Percentiles rank a stretch among this genome's conserved stretches.
These are phyloP conservation scores for Dichotomopilus funicola DNA, from an alignment of 2,329 filamentous ascomycete genomes.

Conservation along the genomic window DNA sequence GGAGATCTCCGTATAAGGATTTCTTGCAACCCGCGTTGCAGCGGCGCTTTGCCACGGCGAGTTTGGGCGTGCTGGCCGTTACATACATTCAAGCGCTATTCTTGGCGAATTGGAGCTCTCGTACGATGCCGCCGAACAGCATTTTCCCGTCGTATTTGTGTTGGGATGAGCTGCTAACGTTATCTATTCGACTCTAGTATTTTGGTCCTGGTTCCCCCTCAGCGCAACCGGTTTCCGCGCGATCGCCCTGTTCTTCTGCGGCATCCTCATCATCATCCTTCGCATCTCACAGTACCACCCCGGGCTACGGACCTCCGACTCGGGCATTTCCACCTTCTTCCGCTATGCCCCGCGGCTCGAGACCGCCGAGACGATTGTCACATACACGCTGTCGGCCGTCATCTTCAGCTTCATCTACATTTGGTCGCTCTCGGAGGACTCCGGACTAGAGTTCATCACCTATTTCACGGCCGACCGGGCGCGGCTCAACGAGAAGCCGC, in stretches of 20 bases:
- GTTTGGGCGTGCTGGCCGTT: conserved; percentile 59
- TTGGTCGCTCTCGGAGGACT: conserved; percentile 55
- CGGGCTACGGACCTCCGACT: conserved; percentile 63
- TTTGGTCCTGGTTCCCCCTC: conserved; percentile 85
- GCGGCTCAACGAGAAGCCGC: conserved; percentile 75
- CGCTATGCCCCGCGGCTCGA: conserved; percentile 51
- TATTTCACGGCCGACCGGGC: conserved; percentile 64
- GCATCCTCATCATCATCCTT: conserved; percentile 72
- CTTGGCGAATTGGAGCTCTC: conserved; percentile 62
- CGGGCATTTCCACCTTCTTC: conserved; percentile 58
- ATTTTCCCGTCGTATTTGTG: not conserved
- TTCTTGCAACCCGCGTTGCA: conserved; percentile 86
- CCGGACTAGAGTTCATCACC: conserved; percentile 67
- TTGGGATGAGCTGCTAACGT: not conserved
- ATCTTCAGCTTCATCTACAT: conserved; percentile 78
- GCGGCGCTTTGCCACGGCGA: conserved; percentile 74
- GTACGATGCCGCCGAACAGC: conserved; percentile 40
- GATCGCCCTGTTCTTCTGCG: conserved; percentile 66
- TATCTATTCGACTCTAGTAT: conserved; percentile 40
- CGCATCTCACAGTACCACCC: conserved; percentile 79
- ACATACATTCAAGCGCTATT: conserved; percentile 68
- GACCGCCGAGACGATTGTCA: conserved; percentile 63
- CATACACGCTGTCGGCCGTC: conserved; percentile 72
- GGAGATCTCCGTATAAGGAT: conserved; percentile 68
- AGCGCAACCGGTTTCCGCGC: conserved; percentile 69